Base-by-base conservation (phyloP, 345 rosid species). In the Physaria fendleri region DNA sequence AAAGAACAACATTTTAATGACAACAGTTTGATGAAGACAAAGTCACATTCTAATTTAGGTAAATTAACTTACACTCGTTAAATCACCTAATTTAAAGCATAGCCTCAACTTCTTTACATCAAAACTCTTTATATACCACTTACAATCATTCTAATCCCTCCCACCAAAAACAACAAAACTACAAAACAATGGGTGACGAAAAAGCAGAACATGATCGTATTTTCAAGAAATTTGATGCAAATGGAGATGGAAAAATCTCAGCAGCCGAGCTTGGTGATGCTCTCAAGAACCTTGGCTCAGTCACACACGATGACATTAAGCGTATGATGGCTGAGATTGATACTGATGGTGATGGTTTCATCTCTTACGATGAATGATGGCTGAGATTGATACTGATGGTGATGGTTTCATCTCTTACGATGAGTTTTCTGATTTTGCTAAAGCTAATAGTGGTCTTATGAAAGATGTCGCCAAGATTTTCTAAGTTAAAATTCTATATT, bases 321-420 rank as follows among this genome's bases (percentile, higher is more conserved):
- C 74, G 84, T 14, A 92, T 88, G 98, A 92, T 92, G 98, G 77
- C 72, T 0, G 96, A 88, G 79, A 88, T 92, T 18, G 98, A 92
- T 50, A 86, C 93, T 0, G 86, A 92, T 18, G 96, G 96, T 3
- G 95, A 92, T 48, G 98, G 98, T 5, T 78, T 17, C 79, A 92
- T 92, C 25, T 88, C 98, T 0, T 80, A 65, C 40, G 17, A 81
- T 24, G 98, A 88, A 55, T 92, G n/a, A n/a, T 92, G 98, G 77
- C 72, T 0, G 96, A 88, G 79, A 88, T 92, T 18, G 98, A 92
- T 50, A 86, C 93, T 0, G 86, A 92, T 18, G 96, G 96, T 3
- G 95, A 92, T 48, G 98, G 98, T 5, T 78, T 17, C 79, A 92
- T 92, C 25, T 88, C 98, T 0, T 80, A 65, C 40, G 17, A 81